phyloP scores from a whole-genome alignment of 306 rosid species.

The Fragaria vesca region DNA sequence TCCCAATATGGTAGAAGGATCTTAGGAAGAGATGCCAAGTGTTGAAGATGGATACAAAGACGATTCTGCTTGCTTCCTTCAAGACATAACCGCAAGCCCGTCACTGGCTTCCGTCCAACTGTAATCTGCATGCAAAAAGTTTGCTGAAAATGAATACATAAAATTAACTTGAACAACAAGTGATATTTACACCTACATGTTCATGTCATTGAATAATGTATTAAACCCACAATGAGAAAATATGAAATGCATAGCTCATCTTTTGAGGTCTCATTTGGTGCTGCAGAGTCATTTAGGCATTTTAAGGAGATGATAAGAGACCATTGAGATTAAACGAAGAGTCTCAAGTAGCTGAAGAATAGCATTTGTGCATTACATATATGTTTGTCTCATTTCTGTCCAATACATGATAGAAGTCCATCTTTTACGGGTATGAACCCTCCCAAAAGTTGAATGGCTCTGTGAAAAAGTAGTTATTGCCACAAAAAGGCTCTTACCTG shows the following conservation, averaged over 20 bases:
- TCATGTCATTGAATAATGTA: not conserved
- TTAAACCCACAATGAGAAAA: not conserved
- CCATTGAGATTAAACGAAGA: not conserved
- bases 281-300: constrained; percentile 9
- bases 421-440: not conserved
- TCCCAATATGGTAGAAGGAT: constrained; percentile 76
- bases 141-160: constrained; percentile 4
- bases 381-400: constrained; percentile 7
- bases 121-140: constrained; percentile 53
- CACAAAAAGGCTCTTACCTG: constrained; percentile 48
- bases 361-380: not conserved
- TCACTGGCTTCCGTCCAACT: constrained; percentile 84
- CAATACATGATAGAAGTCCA: not conserved
- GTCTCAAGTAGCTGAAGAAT: no score
- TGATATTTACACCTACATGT: not conserved
- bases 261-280: not conserved
- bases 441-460: not conserved
- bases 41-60: constrained; percentile 76
- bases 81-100: constrained; percentile 64
- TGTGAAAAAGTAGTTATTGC: not conserved
- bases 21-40: constrained; percentile 73
- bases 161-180: not conserved
- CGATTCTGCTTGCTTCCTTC: constrained; percentile 83
- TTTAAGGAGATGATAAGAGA: constrained; percentile 1
- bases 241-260: not conserved